Evolutionary conservation across 2,329 filamentous ascomycete species (phyloP), one percentile per base, ranked within the genome.

Genomic region (Fusarium concolor): DNA sequence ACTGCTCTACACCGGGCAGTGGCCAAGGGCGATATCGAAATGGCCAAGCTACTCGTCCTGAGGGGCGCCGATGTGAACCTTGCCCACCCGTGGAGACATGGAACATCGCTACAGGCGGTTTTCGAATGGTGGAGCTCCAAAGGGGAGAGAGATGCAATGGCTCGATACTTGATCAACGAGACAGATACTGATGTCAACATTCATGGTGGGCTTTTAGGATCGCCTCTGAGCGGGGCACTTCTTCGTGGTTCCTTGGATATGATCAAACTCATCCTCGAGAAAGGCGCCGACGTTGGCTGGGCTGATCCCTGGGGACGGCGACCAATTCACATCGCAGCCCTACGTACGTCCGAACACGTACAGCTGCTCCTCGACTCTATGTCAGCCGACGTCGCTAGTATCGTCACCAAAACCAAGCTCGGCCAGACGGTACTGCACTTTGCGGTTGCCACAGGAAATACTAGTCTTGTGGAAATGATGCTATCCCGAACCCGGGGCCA

Each of bases 41-140:
- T 18, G 1, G 45, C 38, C 17, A 49, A 49, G 24, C 1, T 18
- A 0, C 31, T 49, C 1, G 1, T 11, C 1, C 8, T 15, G 12
- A 49, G 37, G 20, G 45, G 45, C 0, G 45, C 45, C 1, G 15
- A 3, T 9, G 29, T 31, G 0, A 31, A 37, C 8, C 0, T 5
- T 15, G 20, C 17, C 17, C 22, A 49, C 18, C 18, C 20, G 4
- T 49, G 45, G 45, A 38, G 24, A 29, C 38, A 49, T 18, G 45
- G 45, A 6, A 26, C 45, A 0, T 12, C 45, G 0, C 20, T 49
- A 0, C 45, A 49, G 12, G 38, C 29, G 14, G 0, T 49, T 2
- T 38, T 49, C 15, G 45, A 49, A 20, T 37, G 11, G 2, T 22
- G 18, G 0, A 5, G 5, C 8, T 37, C 45, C 3, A 10, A 29